These are phyloP conservation scores for Cercospora sp. DNA, from an alignment of 2,329 filamentous ascomycete species.

Conservation along the genomic window DNA sequence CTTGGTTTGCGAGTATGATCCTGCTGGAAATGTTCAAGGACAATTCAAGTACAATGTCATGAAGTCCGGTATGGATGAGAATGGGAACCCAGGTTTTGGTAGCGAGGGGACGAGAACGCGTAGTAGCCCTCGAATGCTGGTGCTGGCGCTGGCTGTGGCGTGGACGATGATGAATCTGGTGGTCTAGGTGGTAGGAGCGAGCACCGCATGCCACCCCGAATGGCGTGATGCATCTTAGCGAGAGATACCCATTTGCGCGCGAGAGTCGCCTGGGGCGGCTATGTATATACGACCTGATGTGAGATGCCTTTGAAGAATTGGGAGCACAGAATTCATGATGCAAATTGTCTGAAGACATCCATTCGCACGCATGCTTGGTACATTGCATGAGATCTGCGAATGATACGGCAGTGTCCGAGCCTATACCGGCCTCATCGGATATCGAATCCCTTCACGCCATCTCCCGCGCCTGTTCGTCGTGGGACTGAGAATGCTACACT, in stretches of 20 bases:
- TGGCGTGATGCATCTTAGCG: slow-evolving; percentile 35
- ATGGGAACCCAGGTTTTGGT: slow-evolving; percentile 20
- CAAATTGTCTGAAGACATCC: neutral
- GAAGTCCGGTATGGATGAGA: slow-evolving; percentile 28
- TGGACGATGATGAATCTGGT: neutral
- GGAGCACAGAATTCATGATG: neutral
- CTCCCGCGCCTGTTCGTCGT: neutral
- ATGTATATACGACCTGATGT: neutral
- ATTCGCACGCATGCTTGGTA: neutral
- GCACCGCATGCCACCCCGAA: neutral
- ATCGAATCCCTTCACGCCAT: neutral
- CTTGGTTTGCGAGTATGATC: slow-evolving; percentile 44
- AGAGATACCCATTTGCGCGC: slow-evolving; percentile 31
- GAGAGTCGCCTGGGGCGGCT: neutral
- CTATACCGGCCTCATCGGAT: neutral
- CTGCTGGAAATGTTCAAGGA: slow-evolving; percentile 41
- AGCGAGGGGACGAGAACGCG: neutral
- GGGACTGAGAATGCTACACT: neutral
- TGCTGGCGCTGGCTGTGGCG: slow-evolving; percentile 6
- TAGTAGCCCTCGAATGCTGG: neutral
- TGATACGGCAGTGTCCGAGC: neutral
- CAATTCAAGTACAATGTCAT: slow-evolving; percentile 40
- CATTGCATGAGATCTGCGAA: neutral
- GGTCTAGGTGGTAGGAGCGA: neutral
- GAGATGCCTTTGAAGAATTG: neutral